phyloP scores from a whole-genome alignment of 2,329 filamentous ascomycete genomes.

The Fonsecaea multimorphosa region DNA sequence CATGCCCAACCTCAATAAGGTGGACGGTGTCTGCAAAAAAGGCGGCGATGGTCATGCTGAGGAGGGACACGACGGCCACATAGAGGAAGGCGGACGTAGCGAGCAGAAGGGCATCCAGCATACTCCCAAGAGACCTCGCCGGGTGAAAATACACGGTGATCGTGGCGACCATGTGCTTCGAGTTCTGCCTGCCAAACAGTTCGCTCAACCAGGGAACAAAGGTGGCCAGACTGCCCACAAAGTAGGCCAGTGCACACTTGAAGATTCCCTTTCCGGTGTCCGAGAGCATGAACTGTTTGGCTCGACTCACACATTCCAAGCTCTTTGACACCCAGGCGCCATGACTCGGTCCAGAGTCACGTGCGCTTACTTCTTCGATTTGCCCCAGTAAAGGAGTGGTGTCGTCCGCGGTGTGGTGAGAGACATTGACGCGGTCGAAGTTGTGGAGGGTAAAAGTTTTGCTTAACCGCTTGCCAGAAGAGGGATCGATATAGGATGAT shows the following conservation, averaged over 20 bases:
- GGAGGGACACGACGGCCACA: constrained; percentile 73
- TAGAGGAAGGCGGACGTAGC: constrained; percentile 80
- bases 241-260: constrained; percentile 89
- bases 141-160: constrained; percentile 96
- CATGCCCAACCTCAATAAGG: constrained; percentile 74
- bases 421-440: constrained; percentile 48
- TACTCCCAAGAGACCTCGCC: constrained; percentile 81
- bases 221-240: constrained; percentile 83
- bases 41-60: constrained; percentile 87
- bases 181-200: constrained; percentile 81
- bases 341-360: neutral
- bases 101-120: constrained; percentile 82
- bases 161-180: constrained; percentile 92
- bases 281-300: constrained; percentile 69
- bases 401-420: constrained; percentile 9
- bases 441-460: constrained; percentile 77
- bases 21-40: constrained; percentile 73
- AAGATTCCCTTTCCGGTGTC: constrained; percentile 79
- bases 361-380: neutral
- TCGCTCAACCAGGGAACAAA: constrained; percentile 76
- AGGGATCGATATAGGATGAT: constrained; percentile 84
- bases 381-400: constrained; percentile 29
- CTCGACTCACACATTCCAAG: constrained; percentile 46
- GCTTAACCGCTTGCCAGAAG: constrained; percentile 82
- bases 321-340: constrained; percentile 31